A percentile compares a stretch with the other conserved stretches of the same genome.
Evolutionary conservation across 768 basidiomycete species (phyloP).

Genomic region (Tricholoma hemisulphureum): DNA sequence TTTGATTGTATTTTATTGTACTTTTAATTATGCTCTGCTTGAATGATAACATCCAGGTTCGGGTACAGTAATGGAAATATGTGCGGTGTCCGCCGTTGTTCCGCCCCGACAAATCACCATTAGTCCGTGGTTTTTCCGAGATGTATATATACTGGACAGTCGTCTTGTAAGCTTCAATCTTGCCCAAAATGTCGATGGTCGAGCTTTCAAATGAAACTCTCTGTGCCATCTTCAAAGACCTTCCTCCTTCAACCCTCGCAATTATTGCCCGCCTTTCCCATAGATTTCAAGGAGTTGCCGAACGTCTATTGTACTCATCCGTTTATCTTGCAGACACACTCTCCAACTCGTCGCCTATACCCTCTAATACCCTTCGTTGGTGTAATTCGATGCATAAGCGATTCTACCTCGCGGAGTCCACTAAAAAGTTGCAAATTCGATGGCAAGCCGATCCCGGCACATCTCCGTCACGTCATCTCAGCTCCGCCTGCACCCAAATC

Average conservation of each 20-base stretch:
- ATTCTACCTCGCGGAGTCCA: slow-evolving; percentile 44
- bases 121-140: slow-evolving; percentile 38
- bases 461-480: slow-evolving; percentile 29
- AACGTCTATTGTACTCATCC: slow-evolving; percentile 57
- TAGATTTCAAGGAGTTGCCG: slow-evolving; percentile 51
- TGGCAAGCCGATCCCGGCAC: slow-evolving; percentile 48
- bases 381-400: slow-evolving; percentile 49
- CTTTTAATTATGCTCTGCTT: slow-evolving; percentile 17
- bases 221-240: slow-evolving; percentile 43
- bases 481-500: slow-evolving; percentile 40
- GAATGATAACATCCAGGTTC: no score
- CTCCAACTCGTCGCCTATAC: slow-evolving; percentile 38
- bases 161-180: neutral
- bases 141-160: slow-evolving; percentile 24
- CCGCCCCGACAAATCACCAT: slow-evolving; percentile 38
- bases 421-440: slow-evolving; percentile 48
- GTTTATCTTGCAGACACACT: slow-evolving; percentile 49
- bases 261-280: slow-evolving; percentile 45
- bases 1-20: slow-evolving; percentile 20
- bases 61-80: no score
- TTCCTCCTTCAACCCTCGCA: slow-evolving; percentile 38
- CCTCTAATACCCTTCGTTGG: slow-evolving; percentile 46
- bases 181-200: slow-evolving; percentile 11
- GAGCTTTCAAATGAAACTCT: slow-evolving; percentile 59
- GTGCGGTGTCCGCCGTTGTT: slow-evolving; percentile 41